Conservation (phyloP, 176 grass and related monocot genomes). For the Ensete ventricosum region DNA sequence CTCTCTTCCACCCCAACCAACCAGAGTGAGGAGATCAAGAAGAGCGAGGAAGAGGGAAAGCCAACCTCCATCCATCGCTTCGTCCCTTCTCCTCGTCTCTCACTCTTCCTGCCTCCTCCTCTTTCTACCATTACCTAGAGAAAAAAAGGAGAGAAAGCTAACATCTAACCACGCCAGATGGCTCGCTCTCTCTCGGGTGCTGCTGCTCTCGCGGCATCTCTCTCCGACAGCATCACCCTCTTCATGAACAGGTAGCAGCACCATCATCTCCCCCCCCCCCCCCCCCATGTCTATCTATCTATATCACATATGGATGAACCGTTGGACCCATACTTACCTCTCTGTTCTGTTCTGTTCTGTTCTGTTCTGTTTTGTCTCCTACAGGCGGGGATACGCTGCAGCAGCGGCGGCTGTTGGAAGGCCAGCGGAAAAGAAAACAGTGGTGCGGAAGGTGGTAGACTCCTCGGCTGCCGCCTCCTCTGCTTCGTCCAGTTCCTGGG, state of each 20-base stretch:
- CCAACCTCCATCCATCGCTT: too few species aligned
- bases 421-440: not conserved
- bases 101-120: too few species aligned
- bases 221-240: not conserved
- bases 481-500: not conserved
- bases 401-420: not conserved
- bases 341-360: not conserved
- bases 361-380: not conserved
- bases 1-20: too few species aligned
- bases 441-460: not conserved
- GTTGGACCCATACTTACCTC: not conserved
- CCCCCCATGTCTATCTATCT: not conserved
- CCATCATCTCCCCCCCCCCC: not conserved
- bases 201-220: not conserved
- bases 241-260: not conserved
- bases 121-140: not conserved
- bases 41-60: too few species aligned
- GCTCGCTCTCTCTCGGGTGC: slow-evolving; percentile 5
- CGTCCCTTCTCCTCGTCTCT: too few species aligned
- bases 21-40: too few species aligned
- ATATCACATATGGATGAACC: not conserved
- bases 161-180: not conserved
- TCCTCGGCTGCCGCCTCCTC: not conserved
- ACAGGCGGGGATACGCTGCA: slow-evolving; percentile 12
- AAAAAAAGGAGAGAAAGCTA: not conserved